These are phyloP conservation scores for Ogataea paradorogensis DNA, from an alignment of 805 yeast species.

Conservation along the genomic window DNA sequence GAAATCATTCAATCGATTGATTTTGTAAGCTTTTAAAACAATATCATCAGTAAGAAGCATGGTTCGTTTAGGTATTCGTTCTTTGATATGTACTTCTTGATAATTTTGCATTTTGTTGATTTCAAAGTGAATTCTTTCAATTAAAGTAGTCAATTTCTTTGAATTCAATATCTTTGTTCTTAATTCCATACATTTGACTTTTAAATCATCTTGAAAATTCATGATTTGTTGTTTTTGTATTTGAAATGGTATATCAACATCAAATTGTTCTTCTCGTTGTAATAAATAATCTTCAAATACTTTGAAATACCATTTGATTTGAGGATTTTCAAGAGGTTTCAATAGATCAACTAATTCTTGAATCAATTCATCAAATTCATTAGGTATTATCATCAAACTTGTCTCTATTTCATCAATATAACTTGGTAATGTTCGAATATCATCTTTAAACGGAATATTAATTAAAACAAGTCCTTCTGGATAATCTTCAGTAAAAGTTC, in stretches of 20 bases:
- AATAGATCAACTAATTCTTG: slow-evolving; percentile 31
- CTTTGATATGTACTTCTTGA: slow-evolving; percentile 15
- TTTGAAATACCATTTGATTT: slow-evolving; percentile 63
- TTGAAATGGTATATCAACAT: slow-evolving; percentile 6
- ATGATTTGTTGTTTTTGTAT: slow-evolving; percentile 18
- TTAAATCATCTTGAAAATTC: slow-evolving; percentile 24
- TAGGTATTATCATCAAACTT: slow-evolving; percentile 13
- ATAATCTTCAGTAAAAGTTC: slow-evolving; percentile 22
- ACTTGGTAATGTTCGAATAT: slow-evolving; percentile 62
- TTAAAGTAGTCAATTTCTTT: slow-evolving; percentile 6
- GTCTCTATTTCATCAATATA: slow-evolving; percentile 24
- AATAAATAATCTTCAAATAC: slow-evolving; percentile 62
- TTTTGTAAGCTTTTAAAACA: slow-evolving; percentile 42
- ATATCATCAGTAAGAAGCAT: slow-evolving; percentile 36
- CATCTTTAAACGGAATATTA: slow-evolving; percentile 71
- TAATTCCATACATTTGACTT: slow-evolving; percentile 13
- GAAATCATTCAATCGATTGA: slow-evolving; percentile 32
- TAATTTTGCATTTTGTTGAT: slow-evolving; percentile 25
- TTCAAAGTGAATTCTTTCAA: slow-evolving; percentile 20
- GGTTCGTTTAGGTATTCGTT: slow-evolving; percentile 12
- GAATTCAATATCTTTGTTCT: slow-evolving; percentile 12
- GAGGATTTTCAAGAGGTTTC: slow-evolving; percentile 49
- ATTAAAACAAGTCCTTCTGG: slow-evolving; percentile 76
- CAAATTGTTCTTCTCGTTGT: slow-evolving; percentile 44
- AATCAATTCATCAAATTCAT: slow-evolving; percentile 23